Percentiles rank a stretch among this genome's conserved stretches.
These are phyloP conservation scores for Ustilago cynodontis DNA, from an alignment of 1,284 basidiomycete genomes.

Conservation along the genomic window DNA sequence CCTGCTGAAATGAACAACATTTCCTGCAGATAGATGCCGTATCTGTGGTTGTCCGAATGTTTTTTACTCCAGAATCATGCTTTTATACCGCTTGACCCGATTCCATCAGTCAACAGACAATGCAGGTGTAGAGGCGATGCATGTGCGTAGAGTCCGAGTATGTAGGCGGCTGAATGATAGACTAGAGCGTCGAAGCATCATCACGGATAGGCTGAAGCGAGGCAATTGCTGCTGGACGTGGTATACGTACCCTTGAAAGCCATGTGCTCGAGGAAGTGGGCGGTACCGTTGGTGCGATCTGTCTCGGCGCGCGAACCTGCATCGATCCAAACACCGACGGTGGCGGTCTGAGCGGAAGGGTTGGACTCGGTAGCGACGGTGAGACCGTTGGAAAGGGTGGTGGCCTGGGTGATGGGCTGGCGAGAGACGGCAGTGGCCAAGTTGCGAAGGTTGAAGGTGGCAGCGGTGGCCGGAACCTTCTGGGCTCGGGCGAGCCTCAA, in stretches of 20 bases:
- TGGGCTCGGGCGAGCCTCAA: constrained; percentile 52
- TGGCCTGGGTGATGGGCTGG: constrained; percentile 65
- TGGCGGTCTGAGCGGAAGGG: constrained; percentile 94
- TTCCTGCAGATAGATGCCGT: no score
- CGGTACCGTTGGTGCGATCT: constrained; percentile 91
- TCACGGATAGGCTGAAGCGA: constrained; percentile 6
- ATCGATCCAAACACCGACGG: constrained; percentile 99
- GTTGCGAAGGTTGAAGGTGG: constrained; percentile 49
- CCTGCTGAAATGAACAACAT: no score
- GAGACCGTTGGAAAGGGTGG: constrained; percentile 66
- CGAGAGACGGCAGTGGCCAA: constrained; percentile 55
- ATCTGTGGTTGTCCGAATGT: no score
- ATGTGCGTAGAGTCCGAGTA: background rate
- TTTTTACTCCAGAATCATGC: no score
- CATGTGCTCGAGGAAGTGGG: constrained; percentile 99
- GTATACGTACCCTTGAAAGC: constrained; percentile 73
- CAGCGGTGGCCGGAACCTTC: constrained; percentile 49
- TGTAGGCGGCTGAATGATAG: background rate
- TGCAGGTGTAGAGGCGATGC: no score
- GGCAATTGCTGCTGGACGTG: constrained; percentile 1
- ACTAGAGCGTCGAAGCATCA: background rate
- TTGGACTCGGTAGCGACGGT: constrained; percentile 79
- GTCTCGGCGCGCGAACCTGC: constrained; percentile 97
- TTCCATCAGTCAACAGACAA: no score
- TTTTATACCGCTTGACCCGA: no score